Evolutionary conservation across 495 filamentous ascomycete genomes (phyloP), one percentile per base, ranked within the genome.

Genomic region (Penicillium maclennaniae): DNA sequence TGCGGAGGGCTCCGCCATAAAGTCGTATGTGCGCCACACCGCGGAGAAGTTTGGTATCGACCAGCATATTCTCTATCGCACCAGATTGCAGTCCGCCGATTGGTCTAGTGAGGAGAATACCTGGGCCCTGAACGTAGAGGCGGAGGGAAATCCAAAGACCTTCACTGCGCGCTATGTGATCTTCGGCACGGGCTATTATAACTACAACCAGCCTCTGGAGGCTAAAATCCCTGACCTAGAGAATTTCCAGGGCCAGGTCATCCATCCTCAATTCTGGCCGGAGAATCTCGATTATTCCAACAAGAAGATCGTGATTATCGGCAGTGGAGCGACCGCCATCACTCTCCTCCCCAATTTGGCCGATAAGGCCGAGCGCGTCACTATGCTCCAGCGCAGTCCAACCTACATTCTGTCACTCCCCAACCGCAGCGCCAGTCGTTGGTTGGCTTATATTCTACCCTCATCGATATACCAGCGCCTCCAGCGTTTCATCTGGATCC

Each of bases 111-210:
- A 73, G 0, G 69, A 78, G 21, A 77, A 86, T 53, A 62, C 49
- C 43, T 93, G 89, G 89, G 78, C 72, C 17, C 63, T 91, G 8
- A 55, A 64, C 0, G 77, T 86, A 8, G 75, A 81, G 7, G 64
- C 66, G 7, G 71, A 80, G 21, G 78, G 78, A 10, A 59, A 69
- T 31, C 62, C 73, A 31, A 80, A 70, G 28, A 66, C 63, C 7
- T 62, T 79, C 53, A 77, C 66, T 39, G 70, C 81, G 6, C 75
- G 74, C 15, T 88, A 84, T 64, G 43, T 88, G 37, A 69, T 89
- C 47, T 65, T 81, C 48, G 79, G 80, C 56, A 85, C 81, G 0
- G 87, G 87, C 12, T 76, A 76, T 58, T 90, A 88, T 66, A 78
- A 84, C 63, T 88, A 89, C 69, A 62, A 81, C 10, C 63, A 78